These are phyloP conservation scores for Smittium culicis DNA, from an alignment of 371 early-diverging fungal genomes.

Conservation along the genomic window DNA sequence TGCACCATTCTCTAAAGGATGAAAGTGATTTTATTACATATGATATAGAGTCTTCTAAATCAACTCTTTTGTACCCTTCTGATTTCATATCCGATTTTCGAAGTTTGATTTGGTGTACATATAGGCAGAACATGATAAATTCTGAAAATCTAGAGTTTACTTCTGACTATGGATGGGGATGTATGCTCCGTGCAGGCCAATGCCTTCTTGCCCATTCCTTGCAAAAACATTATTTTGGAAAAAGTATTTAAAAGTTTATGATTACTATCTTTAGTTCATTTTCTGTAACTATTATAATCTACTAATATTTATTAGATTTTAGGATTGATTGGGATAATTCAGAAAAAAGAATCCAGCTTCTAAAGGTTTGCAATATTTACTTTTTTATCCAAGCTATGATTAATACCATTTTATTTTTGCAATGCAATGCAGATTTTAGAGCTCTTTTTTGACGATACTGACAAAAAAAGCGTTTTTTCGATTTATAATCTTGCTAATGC, in stretches of 20 bases:
- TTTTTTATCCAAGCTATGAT: not conserved
- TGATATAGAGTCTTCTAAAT: too few relatives aligned
- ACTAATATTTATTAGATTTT: slow-evolving; percentile 17
- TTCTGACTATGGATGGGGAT: slow-evolving; percentile 89
- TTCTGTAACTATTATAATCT: not conserved
- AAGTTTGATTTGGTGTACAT: slow-evolving; percentile 81
- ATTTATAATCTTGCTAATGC: slow-evolving; percentile 82
- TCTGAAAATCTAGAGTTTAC: slow-evolving; percentile 67
- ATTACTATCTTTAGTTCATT: not conserved
- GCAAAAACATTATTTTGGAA: slow-evolving; percentile 48
- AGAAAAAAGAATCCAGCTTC: slow-evolving; percentile 35
- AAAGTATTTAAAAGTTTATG: slow-evolving; percentile 29
- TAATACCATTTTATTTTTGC: not conserved
- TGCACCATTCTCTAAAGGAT: not conserved
- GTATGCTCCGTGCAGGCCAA: slow-evolving; percentile 93
- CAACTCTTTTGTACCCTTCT: too few relatives aligned
- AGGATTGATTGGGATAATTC: slow-evolving; percentile 14
- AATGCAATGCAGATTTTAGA: slow-evolving; percentile 50
- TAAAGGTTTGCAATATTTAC: slow-evolving; percentile 3
- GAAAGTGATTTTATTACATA: not conserved
- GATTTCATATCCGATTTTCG: slow-evolving; percentile 55
- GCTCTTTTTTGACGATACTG: slow-evolving; percentile 71
- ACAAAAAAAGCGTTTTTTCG: slow-evolving; percentile 63
- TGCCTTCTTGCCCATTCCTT: slow-evolving; percentile 78
- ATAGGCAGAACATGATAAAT: slow-evolving; percentile 70